phyloP scores from a whole-genome alignment of 192 early-diverging fungal genomes.

The Globomyces pollinis-pini region DNA sequence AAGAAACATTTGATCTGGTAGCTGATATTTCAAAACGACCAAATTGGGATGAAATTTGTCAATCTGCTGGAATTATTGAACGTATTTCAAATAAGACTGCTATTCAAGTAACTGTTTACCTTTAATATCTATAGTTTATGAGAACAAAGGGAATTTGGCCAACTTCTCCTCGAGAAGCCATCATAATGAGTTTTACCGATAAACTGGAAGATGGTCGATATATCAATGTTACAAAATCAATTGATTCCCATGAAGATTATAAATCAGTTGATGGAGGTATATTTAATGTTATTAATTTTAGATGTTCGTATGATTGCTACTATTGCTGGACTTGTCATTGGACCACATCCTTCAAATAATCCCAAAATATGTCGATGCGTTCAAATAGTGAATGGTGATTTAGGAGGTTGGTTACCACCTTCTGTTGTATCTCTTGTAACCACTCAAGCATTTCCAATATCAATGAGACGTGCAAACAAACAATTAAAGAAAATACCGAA shows the following conservation, averaged over 20 bases:
- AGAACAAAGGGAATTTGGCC: constrained; percentile 39
- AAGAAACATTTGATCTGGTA: constrained; percentile 37
- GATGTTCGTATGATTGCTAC: constrained; percentile 30
- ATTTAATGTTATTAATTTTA: too few species aligned
- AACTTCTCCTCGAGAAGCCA: constrained; percentile 28
- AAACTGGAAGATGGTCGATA: constrained; percentile 13
- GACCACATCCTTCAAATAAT: constrained; percentile 13
- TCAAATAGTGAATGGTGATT: constrained; percentile 38
- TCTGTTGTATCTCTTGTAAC: constrained; percentile 30
- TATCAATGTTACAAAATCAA: constrained; percentile 33
- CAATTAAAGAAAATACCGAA: constrained; percentile 14
- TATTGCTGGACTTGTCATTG: constrained; percentile 34
- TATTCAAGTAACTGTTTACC: constrained; percentile 18
- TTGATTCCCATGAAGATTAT: constrained; percentile 25
- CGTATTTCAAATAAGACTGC: constrained; percentile 10
- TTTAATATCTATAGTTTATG: constrained; percentile 27
- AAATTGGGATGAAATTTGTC: constrained; percentile 35
- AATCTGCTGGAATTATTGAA: constrained; percentile 23
- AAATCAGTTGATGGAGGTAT: not conserved
- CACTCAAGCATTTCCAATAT: constrained; percentile 29
- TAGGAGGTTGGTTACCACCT: constrained; percentile 36
- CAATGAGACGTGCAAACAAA: constrained; percentile 31
- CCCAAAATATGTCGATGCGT: constrained; percentile 12
- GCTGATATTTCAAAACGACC: constrained; percentile 19
- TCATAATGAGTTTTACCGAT: constrained; percentile 22